These are phyloP conservation scores for Corchorus capsularis DNA, from an alignment of 345 rosid species.

Conservation along the genomic window DNA sequence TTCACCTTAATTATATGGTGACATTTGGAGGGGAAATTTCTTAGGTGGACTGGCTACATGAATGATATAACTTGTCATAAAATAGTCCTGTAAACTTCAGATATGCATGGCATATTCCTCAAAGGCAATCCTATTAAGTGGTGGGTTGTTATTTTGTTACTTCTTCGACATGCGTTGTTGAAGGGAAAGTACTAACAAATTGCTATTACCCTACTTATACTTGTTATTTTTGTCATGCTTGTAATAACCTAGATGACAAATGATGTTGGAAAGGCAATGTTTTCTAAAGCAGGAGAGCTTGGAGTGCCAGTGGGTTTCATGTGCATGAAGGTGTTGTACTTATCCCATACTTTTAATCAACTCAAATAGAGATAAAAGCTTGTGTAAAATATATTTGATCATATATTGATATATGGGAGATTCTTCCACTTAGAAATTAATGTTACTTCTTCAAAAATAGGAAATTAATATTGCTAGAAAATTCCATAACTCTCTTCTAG, in stretches of 20 bases:
- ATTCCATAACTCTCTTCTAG: conserved; percentile 8
- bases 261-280: conserved; percentile 81
- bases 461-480: background rate
- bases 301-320: conserved; percentile 90
- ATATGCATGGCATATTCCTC: background rate
- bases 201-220: no score
- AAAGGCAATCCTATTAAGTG: background rate
- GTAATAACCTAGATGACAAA: conserved; percentile 71
- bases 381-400: background rate
- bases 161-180: background rate
- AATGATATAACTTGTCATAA: background rate
- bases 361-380: background rate
- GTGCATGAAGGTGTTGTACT: conserved; percentile 79
- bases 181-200: background rate
- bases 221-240: conserved; percentile 1
- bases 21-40: background rate
- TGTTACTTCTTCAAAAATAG: no score
- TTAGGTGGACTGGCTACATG: conserved; percentile 3
- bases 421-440: background rate
- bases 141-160: conserved; percentile 7
- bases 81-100: background rate
- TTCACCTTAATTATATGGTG: background rate
- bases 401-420: background rate
- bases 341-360: conserved; percentile 5
- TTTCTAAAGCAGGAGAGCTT: conserved; percentile 87